phyloP scores from a whole-genome alignment of 305 asterid genomes.

The Fraxinus latifolia region DNA sequence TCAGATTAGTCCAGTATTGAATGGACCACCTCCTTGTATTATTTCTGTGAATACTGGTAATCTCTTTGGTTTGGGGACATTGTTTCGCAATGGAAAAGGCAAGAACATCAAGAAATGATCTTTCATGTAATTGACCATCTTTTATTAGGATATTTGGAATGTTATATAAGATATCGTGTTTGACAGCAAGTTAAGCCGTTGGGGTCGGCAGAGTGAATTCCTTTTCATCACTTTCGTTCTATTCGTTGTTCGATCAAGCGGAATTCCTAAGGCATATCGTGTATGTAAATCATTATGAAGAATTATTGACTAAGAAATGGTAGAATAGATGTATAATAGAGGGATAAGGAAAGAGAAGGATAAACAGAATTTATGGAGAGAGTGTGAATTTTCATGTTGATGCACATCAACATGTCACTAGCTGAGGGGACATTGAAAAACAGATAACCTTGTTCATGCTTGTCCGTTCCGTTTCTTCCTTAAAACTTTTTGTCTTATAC shows the following conservation, averaged over 20 bases:
- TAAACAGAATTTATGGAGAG: constrained; percentile 2
- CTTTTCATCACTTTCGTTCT: background rate
- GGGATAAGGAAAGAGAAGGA: background rate
- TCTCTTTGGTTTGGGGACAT: constrained; percentile 44
- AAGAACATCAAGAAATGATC: constrained; percentile 34
- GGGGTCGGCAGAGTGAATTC: background rate
- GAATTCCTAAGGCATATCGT: background rate
- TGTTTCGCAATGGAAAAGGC: constrained; percentile 38
- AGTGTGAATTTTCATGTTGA: constrained; percentile 15
- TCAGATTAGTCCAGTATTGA: constrained; percentile 35
- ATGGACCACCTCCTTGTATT: constrained; percentile 35
- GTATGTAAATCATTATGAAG: background rate
- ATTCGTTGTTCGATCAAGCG: background rate
- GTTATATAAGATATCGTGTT: background rate
- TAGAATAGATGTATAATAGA: background rate
- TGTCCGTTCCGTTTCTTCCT: constrained; percentile 2
- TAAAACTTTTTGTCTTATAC: background rate
- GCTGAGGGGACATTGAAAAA: constrained; percentile 21
- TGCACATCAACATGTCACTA: constrained; percentile 15
- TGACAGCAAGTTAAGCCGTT: background rate
- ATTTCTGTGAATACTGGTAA: constrained; percentile 37
- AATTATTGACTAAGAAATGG: background rate
- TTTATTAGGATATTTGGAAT: background rate
- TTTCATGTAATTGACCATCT: background rate
- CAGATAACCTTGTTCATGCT: constrained; percentile 13